These are phyloP conservation scores for Fragaria vesca DNA, from an alignment of 306 rosid genomes.

Conservation along the genomic window DNA sequence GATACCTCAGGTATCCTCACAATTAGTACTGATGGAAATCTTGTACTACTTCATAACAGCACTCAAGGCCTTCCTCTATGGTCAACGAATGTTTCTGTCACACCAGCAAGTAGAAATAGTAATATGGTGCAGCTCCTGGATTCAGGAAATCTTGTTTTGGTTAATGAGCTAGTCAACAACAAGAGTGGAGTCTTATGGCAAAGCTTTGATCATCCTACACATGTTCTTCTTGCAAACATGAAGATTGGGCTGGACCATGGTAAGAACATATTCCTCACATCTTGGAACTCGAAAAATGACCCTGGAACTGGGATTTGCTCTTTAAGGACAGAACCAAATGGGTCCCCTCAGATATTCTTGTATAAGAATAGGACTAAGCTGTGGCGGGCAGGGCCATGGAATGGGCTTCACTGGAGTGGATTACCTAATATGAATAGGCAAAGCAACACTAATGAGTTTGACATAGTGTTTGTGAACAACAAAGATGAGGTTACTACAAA, in stretches of 20 bases:
- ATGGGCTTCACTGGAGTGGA: conserved; percentile 37
- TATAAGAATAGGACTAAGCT: conserved; percentile 14
- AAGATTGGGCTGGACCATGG: conserved; percentile 24
- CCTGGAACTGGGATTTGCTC: conserved; percentile 43
- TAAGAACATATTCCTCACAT: conserved; percentile 3
- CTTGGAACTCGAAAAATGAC: conserved; percentile 43
- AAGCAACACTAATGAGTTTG: background rate
- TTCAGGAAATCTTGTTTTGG: conserved; percentile 28
- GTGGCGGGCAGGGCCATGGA: conserved; percentile 43
- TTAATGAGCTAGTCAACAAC: background rate
- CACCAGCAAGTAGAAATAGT: background rate
- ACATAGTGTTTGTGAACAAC: conserved; percentile 7
- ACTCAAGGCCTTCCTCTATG: conserved; percentile 17
- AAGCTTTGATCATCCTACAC: conserved; percentile 48
- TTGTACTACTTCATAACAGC: conserved; percentile 2
- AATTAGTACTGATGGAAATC: conserved; percentile 23
- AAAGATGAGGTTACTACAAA: conserved; percentile 14
- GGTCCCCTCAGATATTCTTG: conserved; percentile 40
- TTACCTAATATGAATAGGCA: conserved; percentile 18
- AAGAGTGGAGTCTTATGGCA: conserved; percentile 37
- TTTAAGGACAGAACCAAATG: conserved; percentile 19
- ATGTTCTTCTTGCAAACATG: conserved; percentile 34
- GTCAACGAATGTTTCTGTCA: conserved; percentile 24
- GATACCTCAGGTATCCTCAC: conserved; percentile 33
- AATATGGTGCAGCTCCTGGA: conserved; percentile 6